Base-by-base conservation (phyloP, 345 rosid species). In the Ceriops decandra region DNA sequence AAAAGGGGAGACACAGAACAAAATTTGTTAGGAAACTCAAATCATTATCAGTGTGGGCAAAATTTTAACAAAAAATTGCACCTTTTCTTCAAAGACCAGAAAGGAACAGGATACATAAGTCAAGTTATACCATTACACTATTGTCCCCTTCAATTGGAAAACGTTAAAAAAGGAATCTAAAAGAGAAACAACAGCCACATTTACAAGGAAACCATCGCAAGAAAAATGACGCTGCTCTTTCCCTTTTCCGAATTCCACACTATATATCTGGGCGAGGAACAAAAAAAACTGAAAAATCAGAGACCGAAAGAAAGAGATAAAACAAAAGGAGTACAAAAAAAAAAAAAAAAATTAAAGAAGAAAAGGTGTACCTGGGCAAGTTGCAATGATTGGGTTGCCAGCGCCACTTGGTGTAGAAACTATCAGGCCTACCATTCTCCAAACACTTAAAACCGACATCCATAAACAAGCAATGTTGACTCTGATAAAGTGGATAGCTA, bases 381-480 rank as follows among this genome's bases (percentile, higher is more conserved):
- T 80, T 75, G 68, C 95, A 88, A 21, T 60, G 76, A 26, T 72
- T 77, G 57, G 95, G 91, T 60, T 85, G 95, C 95, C 95, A 88
- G 26, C 95, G 86, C 95, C 91, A 88, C 78, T 88, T 86, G 67
- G 89, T 85, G 82, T 66, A 86, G 77, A 74, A 88, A 77, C 68
- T 71, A 75, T 88, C 93, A 42, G 88, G 90, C 76, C 93, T 77
- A 4, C 93, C 89, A 79, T 83, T 88, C 76, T 88, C 91, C 20
- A 75, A 67, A 63, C 93, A 88, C 67, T 90, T 82, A 72, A 88
- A 88, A 52, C 89, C 90, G 47, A 5, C 26, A 75, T 88, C 93
- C 0, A 81, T 28, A 68, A 80, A 83, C 30, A 71, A 74, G 52
- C 93, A 88, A 71, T 85, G 81, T 62, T 71, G 76, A 69, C 89